Base-by-base conservation (phyloP, 768 basidiomycete species). In the Pleurotus citrinopileatus region DNA sequence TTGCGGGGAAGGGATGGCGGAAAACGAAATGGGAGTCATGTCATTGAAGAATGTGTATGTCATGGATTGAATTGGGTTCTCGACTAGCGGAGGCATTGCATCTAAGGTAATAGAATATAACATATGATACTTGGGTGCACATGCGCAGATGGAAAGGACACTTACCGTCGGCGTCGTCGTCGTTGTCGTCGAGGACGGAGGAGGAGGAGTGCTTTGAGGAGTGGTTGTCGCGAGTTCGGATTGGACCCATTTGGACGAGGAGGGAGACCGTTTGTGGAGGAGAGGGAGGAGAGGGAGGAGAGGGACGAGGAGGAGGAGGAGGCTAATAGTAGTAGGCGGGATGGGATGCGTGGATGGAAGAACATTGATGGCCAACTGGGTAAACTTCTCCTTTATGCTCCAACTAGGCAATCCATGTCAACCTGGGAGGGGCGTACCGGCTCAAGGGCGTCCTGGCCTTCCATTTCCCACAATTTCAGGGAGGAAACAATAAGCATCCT, bases 11-110 rank as follows among this genome's bases (percentile, higher is more conserved):
- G 51, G 34, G 19, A 37, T 54, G 50, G 26, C 57, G 42, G 64
- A 67, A 69, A 75, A 80, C 32, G 77, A 77, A 63, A 78, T 73
- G 44, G 82, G 78, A 3, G 78, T 76, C 73, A 82, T 81, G 62
- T 82, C 79, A 23, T 78, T 73, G 62, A 78, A 78, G 68, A 87
- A 86, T n/a, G 83, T 85, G 68, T 80, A 83, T 38, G 75, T 79
- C 73, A 77, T 76, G 26, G 74, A 69, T 56, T 77, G 72, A 60
- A 69, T 72, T 56, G 77, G 79, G 63, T 77, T 75, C 62, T 84
- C 81, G 61, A 82, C 73, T 61, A 78, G 71, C 34, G 77, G 72
- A 6, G 78, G 77, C 75, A 79, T 78, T n/a, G 52, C 55, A 65
- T 76, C 79, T 79, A 63, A 63, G 61, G 62, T 32, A 26, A 25